Conservation (phyloP, 352 stramenopile genomes). For the Phytophthora palmivora region DNA sequence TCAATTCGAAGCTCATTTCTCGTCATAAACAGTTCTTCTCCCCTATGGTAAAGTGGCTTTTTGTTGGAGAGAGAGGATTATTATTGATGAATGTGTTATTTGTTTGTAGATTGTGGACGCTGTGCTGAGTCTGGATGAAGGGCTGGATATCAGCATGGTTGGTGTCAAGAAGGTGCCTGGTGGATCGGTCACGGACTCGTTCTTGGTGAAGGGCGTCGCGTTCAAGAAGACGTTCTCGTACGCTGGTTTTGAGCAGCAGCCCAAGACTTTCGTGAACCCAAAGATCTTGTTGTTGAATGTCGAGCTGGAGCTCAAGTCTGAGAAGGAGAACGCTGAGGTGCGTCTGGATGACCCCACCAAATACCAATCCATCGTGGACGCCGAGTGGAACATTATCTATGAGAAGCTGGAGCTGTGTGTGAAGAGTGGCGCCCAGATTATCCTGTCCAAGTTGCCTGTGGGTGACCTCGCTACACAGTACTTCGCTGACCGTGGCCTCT, state of each 20-base stretch:
- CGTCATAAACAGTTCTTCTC: constrained; percentile 98
- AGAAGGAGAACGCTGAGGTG: constrained; percentile 99
- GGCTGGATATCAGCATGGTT: constrained; percentile 92
- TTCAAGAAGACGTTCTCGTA: constrained; percentile 99
- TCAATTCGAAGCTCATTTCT: constrained; percentile 99
- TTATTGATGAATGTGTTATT: constrained; percentile 7
- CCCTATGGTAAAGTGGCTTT: constrained; percentile 87
- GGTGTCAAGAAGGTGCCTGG: constrained; percentile 99
- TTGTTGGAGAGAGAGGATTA: not conserved
- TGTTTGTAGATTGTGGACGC: constrained; percentile 92
- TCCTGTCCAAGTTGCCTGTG: constrained; percentile 96
- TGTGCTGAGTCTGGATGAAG: constrained; percentile 92
- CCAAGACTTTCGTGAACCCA: constrained; percentile 96
- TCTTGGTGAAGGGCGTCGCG: constrained; percentile 97
- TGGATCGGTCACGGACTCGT: constrained; percentile 97
- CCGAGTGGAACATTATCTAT: constrained; percentile 99
- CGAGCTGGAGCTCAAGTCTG: constrained; percentile 98
- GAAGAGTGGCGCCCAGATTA: constrained; percentile 96
- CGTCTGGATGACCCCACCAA: constrained; percentile 97
- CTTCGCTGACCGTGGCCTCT: constrained; percentile 98
- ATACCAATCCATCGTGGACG: constrained; percentile 99
- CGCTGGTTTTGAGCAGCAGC: constrained; percentile 99
- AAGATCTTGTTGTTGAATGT: constrained; percentile 99
- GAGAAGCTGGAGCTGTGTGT: constrained; percentile 96
- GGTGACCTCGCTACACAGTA: constrained; percentile 99